Percentiles rank a stretch among this genome's conserved stretches.
Evolutionary conservation across 768 basidiomycete species (phyloP).

Genomic region (Royoungia palumana): DNA sequence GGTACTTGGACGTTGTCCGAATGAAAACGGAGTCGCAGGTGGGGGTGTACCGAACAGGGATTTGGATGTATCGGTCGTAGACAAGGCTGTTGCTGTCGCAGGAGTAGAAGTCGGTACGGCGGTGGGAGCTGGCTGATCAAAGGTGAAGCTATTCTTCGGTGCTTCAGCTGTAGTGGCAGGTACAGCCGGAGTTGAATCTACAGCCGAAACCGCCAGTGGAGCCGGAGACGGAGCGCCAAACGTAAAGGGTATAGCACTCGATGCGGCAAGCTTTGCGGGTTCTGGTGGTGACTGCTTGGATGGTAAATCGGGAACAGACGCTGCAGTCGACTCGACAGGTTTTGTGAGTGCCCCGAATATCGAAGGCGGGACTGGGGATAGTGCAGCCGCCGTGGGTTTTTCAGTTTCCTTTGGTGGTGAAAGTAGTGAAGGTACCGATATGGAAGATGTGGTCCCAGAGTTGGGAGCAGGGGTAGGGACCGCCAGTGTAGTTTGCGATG

Average conservation of each 20-base stretch:
- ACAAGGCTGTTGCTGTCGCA: constrained; percentile 1
- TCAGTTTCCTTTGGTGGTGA: constrained; percentile 20
- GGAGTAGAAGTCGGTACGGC: constrained; percentile 9
- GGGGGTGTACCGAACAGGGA: constrained; percentile 37
- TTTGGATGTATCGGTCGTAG: constrained; percentile 38
- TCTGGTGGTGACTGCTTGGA: constrained; percentile 11
- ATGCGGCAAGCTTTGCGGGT: constrained; percentile 3
- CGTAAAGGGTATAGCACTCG: constrained; percentile 17
- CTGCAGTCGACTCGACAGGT: constrained; percentile 17
- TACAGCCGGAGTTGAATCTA: constrained; percentile 8
- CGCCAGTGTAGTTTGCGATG: constrained; percentile 5
- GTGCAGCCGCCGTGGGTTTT: constrained; percentile 6
- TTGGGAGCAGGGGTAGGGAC: constrained; percentile 4
- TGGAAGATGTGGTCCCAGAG: constrained; percentile 1
- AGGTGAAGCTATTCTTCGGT: constrained; percentile 33
- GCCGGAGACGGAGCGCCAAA: constrained; percentile 24
- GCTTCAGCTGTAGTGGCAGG: constrained; percentile 20
- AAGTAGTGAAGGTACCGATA: constrained; percentile 6
- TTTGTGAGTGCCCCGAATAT: constrained; percentile 27
- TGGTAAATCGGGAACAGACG: constrained; percentile 4
- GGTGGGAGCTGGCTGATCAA: constrained; percentile 24
- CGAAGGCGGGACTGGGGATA: constrained; percentile 22
- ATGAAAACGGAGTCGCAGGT: constrained; percentile 39
- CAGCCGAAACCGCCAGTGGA: constrained; percentile 2
- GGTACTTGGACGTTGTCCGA: constrained; percentile 33